Evolutionary conservation across 164 flowering plant species (phyloP).

Genomic region (Dillenia suffruticosa): DNA sequence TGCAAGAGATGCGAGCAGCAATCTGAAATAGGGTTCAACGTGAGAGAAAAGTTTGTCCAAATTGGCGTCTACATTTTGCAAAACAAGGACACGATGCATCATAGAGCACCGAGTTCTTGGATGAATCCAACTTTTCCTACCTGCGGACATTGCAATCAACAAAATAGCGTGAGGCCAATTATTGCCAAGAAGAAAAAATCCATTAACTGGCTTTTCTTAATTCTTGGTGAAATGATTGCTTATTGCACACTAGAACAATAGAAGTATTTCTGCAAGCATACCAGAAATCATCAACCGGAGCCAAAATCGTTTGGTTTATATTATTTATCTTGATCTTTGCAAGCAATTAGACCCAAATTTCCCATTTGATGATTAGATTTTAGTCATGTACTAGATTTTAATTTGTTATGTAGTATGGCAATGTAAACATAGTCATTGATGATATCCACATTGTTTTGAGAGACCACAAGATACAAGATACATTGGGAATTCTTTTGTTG

Average conservation of each 20-base stretch:
- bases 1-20: conserved; percentile 46
- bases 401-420: too few species aligned
- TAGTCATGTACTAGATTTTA: too few species aligned
- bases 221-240: conserved; percentile 48
- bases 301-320: conserved; percentile 54
- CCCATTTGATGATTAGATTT: too few species aligned
- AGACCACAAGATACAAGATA: too few species aligned
- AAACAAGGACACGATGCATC: conserved; percentile 17
- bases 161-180: conserved; percentile 35
- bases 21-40: conserved; percentile 25
- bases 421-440: too few species aligned
- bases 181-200: conserved; percentile 30
- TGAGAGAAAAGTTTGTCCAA: conserved; percentile 26
- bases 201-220: conserved; percentile 63
- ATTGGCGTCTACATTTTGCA: conserved; percentile 11
- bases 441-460: too few species aligned
- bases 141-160: conserved; percentile 32
- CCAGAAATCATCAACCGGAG: conserved; percentile 47
- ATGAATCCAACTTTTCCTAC: conserved; percentile 23
- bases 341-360: conserved; percentile 39
- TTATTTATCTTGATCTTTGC: conserved; percentile 35
- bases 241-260: conserved; percentile 38
- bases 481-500: too few species aligned
- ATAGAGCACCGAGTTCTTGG: conserved; percentile 50
- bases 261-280: conserved; percentile 63